A percentile compares a stretch with the other conserved stretches of the same genome.
phyloP scores from a whole-genome alignment of 805 yeast species.

The Myxozyma kluyveri region DNA sequence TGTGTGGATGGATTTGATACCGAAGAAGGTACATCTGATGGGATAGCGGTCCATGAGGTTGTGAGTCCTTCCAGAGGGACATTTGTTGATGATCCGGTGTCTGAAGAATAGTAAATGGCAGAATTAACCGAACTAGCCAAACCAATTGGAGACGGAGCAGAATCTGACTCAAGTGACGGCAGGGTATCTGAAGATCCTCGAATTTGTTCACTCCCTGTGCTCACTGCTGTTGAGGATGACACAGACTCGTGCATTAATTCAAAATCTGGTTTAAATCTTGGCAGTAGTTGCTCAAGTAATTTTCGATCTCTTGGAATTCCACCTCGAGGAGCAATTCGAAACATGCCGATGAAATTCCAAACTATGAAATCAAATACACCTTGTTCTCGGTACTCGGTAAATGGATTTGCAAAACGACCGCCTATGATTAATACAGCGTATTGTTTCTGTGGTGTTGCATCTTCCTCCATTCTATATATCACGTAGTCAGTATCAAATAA shows the following conservation, averaged over 20 bases:
- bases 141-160: constrained; percentile 6
- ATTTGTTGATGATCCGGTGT: constrained; percentile 26
- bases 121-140: constrained; percentile 17
- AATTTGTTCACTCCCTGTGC: not conserved
- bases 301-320: constrained; percentile 51
- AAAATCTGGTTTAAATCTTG: constrained; percentile 57
- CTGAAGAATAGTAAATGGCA: constrained; percentile 26
- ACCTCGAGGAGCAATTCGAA: constrained; percentile 57
- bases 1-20: not conserved
- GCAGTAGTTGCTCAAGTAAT: constrained; percentile 56
- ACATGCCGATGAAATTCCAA: constrained; percentile 68
- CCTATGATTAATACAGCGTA: constrained; percentile 35
- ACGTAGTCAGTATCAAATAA: not conserved
- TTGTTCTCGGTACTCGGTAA: constrained; percentile 84
- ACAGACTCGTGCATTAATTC: constrained; percentile 42
- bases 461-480: constrained; percentile 2
- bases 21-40: not conserved
- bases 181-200: not conserved
- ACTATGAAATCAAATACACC: constrained; percentile 80
- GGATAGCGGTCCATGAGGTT: constrained; percentile 25
- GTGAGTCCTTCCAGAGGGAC: constrained; percentile 17
- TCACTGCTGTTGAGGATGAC: constrained; percentile 5
- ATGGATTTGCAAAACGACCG: constrained; percentile 88
- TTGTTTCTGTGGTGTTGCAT: constrained; percentile 26
- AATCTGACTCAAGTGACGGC: not conserved